Evolutionary conservation across 768 basidiomycete genomes (phyloP).

Genomic region (Leccinum longicurvipes): DNA sequence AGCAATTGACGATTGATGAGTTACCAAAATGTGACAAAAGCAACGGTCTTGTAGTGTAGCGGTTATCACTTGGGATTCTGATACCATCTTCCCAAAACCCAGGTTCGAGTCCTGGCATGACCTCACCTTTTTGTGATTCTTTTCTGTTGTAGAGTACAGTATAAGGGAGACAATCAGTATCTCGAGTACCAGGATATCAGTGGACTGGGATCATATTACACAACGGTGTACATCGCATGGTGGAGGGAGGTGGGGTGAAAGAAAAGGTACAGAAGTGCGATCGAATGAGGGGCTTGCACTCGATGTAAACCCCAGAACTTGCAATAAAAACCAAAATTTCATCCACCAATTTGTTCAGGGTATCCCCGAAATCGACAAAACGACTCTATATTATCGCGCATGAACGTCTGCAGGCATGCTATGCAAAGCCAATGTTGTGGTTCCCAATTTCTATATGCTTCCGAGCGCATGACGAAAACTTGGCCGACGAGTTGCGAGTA

Average conservation of each 20-base stretch:
- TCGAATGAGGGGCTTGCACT: too few relatives aligned
- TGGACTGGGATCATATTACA: neutral
- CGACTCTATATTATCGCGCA: constrained; percentile 8
- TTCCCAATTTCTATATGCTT: constrained; percentile 6
- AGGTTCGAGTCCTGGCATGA: constrained; percentile 15
- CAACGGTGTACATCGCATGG: neutral
- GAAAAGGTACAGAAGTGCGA: too few relatives aligned
- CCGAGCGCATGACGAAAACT: constrained; percentile 3
- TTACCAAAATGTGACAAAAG: neutral
- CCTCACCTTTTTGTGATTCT: constrained; percentile 1
- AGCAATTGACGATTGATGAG: neutral
- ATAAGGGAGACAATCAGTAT: neutral
- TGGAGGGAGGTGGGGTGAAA: too few relatives aligned
- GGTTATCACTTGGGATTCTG: constrained; percentile 17
- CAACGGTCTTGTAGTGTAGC: constrained; percentile 12
- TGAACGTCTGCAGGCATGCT: constrained; percentile 6
- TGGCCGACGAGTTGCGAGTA: constrained; percentile 6
- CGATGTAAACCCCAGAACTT: neutral
- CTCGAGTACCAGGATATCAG: neutral
- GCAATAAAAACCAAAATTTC: neutral
- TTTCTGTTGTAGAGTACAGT: neutral
- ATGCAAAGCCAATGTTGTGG: constrained; percentile 12
- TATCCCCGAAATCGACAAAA: neutral
- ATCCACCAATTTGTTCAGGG: neutral
- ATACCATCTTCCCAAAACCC: constrained; percentile 9